Evolutionary conservation across 306 rosid genomes (phyloP).

Genomic region (Neltuma alba): DNA sequence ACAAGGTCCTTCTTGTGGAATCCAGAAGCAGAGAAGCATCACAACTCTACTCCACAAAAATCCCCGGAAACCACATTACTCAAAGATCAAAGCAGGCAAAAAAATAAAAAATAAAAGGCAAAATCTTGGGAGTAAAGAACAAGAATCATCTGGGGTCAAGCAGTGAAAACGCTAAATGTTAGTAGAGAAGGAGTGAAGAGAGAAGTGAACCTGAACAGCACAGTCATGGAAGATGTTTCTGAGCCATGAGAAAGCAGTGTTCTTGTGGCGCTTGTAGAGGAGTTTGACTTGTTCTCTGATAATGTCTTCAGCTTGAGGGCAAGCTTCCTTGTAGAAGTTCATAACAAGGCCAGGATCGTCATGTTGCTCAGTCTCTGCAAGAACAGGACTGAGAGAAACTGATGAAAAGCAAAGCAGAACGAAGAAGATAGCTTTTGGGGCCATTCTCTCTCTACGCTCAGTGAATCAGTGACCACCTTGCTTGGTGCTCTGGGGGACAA

Average conservation of each 20-base stretch:
- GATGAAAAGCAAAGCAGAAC: slow-evolving; percentile 56
- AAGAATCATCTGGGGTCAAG: neutral
- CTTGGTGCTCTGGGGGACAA: neutral
- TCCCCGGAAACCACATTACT: neutral
- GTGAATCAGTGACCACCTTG: slow-evolving; percentile 20
- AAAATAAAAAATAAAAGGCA: no score
- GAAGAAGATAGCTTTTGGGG: slow-evolving; percentile 47
- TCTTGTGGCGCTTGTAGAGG: slow-evolving; percentile 98
- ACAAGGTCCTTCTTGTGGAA: slow-evolving; percentile 82
- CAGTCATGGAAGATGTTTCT: slow-evolving; percentile 97
- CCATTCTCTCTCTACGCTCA: slow-evolving; percentile 48
- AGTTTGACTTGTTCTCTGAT: slow-evolving; percentile 90
- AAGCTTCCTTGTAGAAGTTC: slow-evolving; percentile 87
- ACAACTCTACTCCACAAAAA: slow-evolving; percentile 59
- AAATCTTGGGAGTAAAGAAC: neutral
- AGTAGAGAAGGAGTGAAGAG: neutral
- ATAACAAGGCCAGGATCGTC: slow-evolving; percentile 65
- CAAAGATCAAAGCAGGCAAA: neutral
- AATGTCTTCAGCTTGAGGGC: slow-evolving; percentile 98
- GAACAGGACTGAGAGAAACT: slow-evolving; percentile 35
- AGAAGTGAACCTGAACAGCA: slow-evolving; percentile 79
- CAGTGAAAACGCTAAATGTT: neutral
- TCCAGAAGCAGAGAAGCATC: slow-evolving; percentile 95
- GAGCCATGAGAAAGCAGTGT: slow-evolving; percentile 99
- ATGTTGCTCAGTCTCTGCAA: slow-evolving; percentile 49